Conservation (phyloP, 495 filamentous ascomycete species). For the Penicillium alfredii region DNA sequence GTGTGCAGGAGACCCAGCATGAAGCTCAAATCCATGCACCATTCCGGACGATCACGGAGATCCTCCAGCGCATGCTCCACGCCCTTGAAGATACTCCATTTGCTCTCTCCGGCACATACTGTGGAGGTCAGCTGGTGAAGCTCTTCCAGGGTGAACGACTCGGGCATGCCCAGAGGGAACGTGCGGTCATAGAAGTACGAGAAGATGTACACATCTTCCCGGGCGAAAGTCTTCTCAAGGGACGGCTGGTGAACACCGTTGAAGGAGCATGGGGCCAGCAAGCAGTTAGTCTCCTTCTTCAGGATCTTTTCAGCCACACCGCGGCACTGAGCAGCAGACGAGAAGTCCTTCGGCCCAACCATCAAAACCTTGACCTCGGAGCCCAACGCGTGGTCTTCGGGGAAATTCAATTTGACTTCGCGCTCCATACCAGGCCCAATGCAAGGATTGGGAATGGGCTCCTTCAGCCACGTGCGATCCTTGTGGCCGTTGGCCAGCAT, state of each 20-base stretch:
- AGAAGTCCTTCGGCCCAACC: conserved; percentile 66
- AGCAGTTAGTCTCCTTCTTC: conserved; percentile 77
- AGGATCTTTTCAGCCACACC: conserved; percentile 84
- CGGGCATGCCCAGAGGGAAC: conserved; percentile 86
- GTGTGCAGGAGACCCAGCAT: conserved; percentile 90
- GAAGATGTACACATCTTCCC: conserved; percentile 92
- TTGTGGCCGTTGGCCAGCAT: conserved; percentile 44
- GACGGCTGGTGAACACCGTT: conserved; percentile 93
- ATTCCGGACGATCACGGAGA: conserved; percentile 73
- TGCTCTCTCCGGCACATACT: conserved; percentile 72
- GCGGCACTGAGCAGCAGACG: conserved; percentile 80
- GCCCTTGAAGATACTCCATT: conserved; percentile 72
- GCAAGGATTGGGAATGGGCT: conserved; percentile 79
- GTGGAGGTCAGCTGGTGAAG: conserved; percentile 74
- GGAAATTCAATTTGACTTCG: conserved; percentile 61
- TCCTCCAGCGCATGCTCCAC: conserved; percentile 68
- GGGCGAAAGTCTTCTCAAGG: conserved; percentile 84
- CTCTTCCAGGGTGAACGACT: conserved; percentile 84
- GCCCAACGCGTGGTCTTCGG: conserved; percentile 55
- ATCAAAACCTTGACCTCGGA: conserved; percentile 65
- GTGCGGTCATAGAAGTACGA: conserved; percentile 97
- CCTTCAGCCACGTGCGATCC: conserved; percentile 50
- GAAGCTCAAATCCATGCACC: conserved; percentile 92
- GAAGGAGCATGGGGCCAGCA: conserved; percentile 89
- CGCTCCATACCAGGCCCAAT: conserved; percentile 72